Base-by-base conservation (phyloP, 176 grass and related monocot genomes). In the Carex pumila region DNA sequence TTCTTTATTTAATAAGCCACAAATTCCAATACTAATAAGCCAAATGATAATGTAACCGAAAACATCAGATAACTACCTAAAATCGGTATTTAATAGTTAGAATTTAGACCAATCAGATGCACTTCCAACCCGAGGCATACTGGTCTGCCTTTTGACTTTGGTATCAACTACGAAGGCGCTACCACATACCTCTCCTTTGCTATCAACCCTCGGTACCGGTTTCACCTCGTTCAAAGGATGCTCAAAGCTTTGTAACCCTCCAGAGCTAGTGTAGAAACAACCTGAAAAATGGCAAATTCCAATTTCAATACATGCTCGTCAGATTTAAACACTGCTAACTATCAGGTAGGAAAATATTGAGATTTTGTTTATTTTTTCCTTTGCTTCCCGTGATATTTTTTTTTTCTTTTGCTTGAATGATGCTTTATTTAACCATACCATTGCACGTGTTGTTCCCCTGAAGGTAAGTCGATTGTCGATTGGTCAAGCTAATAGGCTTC, bases 241-340 rank as follows among this genome's bases (percentile, higher is more conserved):
- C 65, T 73, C 86, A 79, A 89, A 89, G 77, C 71, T 92, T 79
- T 85, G 71, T 8, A 90, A 86, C 78, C 84, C 81, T 65, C 55
- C 63, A 1, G 88, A 87, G 41, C 58, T 90, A 32, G 81, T 81
- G 31, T 88, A 91, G 47, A 91, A 87, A 74, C 45, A 90, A 81
- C 81, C 66, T 90, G 70, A 52, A 45, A 76, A 76, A 91, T 74
- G n/a, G 12, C 12, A 73, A 50, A 5, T 50, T 50, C 4, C 19
- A 50, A 22, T 25, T 25, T 73, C 10, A 73, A 10, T 22, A 22
- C 10, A 12, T 17, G 39, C 18, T 73, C 12, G 1, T 25, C 18
- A 52, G 2, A 73, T 73, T 11, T 3, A 12, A 12, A 50, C 13
- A 73, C 9, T 73, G 43, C 18, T 11, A 73, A 49, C 21, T 12